Evolutionary conservation across 1,284 basidiomycete genomes (phyloP), one percentile per base, ranked within the genome.

Genomic region (Sporisorium scitamineum): DNA sequence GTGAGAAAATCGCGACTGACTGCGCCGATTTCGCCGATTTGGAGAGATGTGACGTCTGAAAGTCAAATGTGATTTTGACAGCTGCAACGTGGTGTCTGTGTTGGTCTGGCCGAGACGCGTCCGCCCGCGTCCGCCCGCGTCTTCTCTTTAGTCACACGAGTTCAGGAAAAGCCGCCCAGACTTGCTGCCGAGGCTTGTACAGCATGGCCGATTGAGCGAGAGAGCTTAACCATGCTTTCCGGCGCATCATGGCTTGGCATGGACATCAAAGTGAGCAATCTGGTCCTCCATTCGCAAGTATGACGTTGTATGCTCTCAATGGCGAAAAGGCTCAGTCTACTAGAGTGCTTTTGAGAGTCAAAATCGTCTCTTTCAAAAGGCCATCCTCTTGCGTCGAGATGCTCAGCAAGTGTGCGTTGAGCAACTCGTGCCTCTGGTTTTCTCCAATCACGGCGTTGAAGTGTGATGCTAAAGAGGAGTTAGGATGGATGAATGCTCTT

Each of bases 11-110:
- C n/a, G 24, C 27, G n/a, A 32, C 37, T 2, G 2, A 22, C 16
- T 1, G 20, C 31, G 60, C 55, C 56, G 61, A 60, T 60, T 70
- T 64, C 22, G 52, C 67, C 67, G 67, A 63, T 59, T 22, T 52
- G 13, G 31, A 24, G 16, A 37, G 41, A 55, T 64, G 55, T 63
- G 61, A 70, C 67, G 47, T 45, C 16, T 31, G 44, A 42, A 45
- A 48, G 24, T 51, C 29, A 20, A 50, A 50, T 56, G 56, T 61
- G 50, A 61, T 29, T 45, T 50, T 37, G 52, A 54, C 45, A 47
- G 45, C 45, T 31, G 27, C 29, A 31, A 50, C 48, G 48, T 29
- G 48, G n/a, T 32, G 50, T 22, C 26, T 16, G 58, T 57, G 69
- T 61, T 61, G 59, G 47, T 65, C 37, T 57, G 50, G 29, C 26